Evolutionary conservation across 2,329 filamentous ascomycete species (phyloP), one percentile per base, ranked within the genome.

Genomic region (Paecilomyces niveus): DNA sequence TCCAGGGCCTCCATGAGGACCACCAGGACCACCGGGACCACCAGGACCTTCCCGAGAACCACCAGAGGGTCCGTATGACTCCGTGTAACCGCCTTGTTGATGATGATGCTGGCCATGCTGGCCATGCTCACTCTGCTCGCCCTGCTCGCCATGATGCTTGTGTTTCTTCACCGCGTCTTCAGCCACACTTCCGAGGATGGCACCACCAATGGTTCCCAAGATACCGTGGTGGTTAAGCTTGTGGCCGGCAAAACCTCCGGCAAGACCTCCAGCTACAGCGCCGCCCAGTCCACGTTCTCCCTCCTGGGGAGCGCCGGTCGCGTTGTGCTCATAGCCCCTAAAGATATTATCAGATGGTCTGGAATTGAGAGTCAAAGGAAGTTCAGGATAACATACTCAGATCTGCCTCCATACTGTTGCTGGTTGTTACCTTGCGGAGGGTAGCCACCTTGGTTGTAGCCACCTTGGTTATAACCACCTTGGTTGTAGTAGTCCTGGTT

Each of bases 151-250:
- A 6, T 76, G 66, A 61, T 75, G 24, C 62, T 72, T 72, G 62
- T 76, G 69, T 69, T 78, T 76, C 70, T 78, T 78, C 55, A 72
- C 60, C 21, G 73, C 73, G 57, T 80, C 78, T 63, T 80, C 75
- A 5, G 75, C 70, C 56, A 79, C 68, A 61, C 73, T 75, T 54
- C 78, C 78, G 7, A 76, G 69, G 61, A 80, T 76, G 32, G 78
- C 78, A 50, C 78, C 78, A 59, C 76, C 78, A 50, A 80, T 70
- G 5, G 77, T 73, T 59, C 78, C 78, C 55, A 80, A 72, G 65
- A 80, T 68, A 31, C 78, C 78, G 67, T 80, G 78, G 68, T 80
- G 78, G 62, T 76, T 70, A 61, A 73, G 76, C 67, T 80, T 76
- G 71, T 77, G 74, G 58, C 78, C 78, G 22, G 71, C 74, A 54